phyloP scores from a whole-genome alignment of 345 rosid genomes.

The Rhodamnia rubescens region DNA sequence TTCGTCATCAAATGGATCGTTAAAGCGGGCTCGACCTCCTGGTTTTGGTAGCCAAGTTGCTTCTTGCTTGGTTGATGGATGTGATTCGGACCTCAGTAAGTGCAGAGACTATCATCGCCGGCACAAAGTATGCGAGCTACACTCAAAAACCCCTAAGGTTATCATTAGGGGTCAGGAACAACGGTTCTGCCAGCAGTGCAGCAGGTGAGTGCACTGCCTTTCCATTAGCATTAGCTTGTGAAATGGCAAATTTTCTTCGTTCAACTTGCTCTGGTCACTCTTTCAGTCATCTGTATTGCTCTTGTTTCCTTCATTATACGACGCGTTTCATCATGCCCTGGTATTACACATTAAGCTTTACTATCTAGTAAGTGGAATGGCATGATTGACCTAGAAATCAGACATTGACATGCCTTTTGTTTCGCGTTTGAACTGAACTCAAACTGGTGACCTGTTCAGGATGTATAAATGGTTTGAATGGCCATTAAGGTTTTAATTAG shows the following conservation, averaged over 20 bases:
- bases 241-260: neutral
- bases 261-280: neutral
- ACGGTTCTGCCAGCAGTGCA: slow-evolving; percentile 83
- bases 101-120: slow-evolving; percentile 69
- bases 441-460: neutral
- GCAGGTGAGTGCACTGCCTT: slow-evolving; percentile 28
- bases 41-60: slow-evolving; percentile 27
- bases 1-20: slow-evolving; percentile 32
- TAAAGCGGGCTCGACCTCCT: slow-evolving; percentile 37
- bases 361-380: neutral
- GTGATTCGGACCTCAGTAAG: slow-evolving; percentile 51
- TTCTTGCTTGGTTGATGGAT: slow-evolving; percentile 71
- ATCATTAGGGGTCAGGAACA: slow-evolving; percentile 47
- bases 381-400: neutral
- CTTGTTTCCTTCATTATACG: neutral
- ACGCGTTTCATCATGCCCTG: neutral
- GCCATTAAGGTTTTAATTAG: neutral
- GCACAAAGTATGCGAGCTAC: slow-evolving; percentile 68
- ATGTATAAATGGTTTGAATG: neutral
- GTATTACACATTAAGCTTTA: neutral
- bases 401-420: neutral
- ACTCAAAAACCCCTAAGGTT: slow-evolving; percentile 55
- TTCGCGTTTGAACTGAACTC: neutral
- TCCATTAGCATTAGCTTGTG: neutral
- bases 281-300: neutral